phyloP scores from a whole-genome alignment of 2,329 filamentous ascomycete genomes.

The Cladophialophora exuberans region DNA sequence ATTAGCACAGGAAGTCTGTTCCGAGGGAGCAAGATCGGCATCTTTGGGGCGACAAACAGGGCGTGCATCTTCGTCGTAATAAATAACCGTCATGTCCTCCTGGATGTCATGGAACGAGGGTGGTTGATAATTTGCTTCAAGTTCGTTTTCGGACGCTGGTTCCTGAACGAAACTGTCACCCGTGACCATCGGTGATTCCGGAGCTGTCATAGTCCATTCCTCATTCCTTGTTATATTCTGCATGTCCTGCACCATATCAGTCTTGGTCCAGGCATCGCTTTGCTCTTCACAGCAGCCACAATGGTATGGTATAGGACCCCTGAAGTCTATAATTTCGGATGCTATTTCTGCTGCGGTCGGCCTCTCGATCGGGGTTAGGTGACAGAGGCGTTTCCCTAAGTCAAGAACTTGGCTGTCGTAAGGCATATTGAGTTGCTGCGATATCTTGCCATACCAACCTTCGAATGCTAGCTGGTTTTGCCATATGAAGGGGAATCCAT shows the following conservation, averaged over 20 bases:
- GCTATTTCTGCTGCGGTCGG: conserved; percentile 18
- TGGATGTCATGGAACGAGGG: neutral
- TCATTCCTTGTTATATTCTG: conserved; percentile 6
- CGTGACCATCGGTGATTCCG: neutral
- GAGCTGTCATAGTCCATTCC: neutral
- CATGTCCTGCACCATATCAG: conserved; percentile 3
- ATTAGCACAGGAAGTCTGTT: neutral
- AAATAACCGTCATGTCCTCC: conserved; percentile 1
- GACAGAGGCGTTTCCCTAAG: neutral
- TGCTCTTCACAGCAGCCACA: neutral
- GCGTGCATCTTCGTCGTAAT: neutral
- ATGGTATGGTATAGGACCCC: conserved; percentile 3
- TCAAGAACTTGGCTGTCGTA: conserved; percentile 1
- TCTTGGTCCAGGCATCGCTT: conserved; percentile 9
- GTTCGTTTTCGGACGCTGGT: neutral
- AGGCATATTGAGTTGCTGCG: neutral
- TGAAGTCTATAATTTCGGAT: conserved; percentile 12
- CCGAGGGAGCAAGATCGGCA: neutral
- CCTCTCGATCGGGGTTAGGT: conserved; percentile 7
- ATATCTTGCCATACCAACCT: neutral
- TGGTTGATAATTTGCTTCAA: neutral
- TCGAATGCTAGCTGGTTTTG: conserved; percentile 8
- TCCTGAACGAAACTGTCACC: neutral
- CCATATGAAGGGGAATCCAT: conserved; percentile 7
- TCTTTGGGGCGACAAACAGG: neutral